These are phyloP conservation scores for Rosa lucieae DNA, from an alignment of 306 rosid species.

Conservation along the genomic window DNA sequence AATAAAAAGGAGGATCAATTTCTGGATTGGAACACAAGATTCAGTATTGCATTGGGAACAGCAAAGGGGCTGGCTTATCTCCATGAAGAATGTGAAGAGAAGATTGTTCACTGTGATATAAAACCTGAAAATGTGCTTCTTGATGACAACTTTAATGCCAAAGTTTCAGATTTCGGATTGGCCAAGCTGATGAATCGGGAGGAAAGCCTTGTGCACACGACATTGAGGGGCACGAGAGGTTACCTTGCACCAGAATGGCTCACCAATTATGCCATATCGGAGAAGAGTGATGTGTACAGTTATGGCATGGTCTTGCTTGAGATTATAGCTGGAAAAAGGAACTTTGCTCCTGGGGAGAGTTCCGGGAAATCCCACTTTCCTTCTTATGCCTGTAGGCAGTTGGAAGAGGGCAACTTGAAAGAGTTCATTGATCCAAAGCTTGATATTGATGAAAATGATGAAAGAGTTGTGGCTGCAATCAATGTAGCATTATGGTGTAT, in stretches of 20 bases:
- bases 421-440: slow-evolving; percentile 51
- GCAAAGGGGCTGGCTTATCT: slow-evolving; percentile 46
- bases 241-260: slow-evolving; percentile 51
- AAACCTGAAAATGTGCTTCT: slow-evolving; percentile 47
- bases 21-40: slow-evolving; percentile 45
- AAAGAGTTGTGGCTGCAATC: slow-evolving; percentile 29
- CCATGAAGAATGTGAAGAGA: slow-evolving; percentile 44
- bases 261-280: slow-evolving; percentile 39
- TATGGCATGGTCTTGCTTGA: slow-evolving; percentile 43
- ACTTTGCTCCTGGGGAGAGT: slow-evolving; percentile 19
- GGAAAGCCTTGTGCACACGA: slow-evolving; percentile 31
- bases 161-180: slow-evolving; percentile 46
- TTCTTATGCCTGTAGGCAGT: slow-evolving; percentile 28
- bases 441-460: slow-evolving; percentile 47
- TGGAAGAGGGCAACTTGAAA: slow-evolving; percentile 50
- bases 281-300: slow-evolving; percentile 47
- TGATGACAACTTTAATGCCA: slow-evolving; percentile 34
- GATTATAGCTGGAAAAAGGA: slow-evolving; percentile 38
- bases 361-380: slow-evolving; percentile 39
- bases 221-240: slow-evolving; percentile 44
- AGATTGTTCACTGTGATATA: slow-evolving; percentile 49
- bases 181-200: slow-evolving; percentile 36
- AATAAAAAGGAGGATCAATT: slow-evolving; percentile 19
- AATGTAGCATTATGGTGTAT: slow-evolving; percentile 41
- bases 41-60: slow-evolving; percentile 43